phyloP scores from a whole-genome alignment of 768 basidiomycete species.

The Trametes villosa region DNA sequence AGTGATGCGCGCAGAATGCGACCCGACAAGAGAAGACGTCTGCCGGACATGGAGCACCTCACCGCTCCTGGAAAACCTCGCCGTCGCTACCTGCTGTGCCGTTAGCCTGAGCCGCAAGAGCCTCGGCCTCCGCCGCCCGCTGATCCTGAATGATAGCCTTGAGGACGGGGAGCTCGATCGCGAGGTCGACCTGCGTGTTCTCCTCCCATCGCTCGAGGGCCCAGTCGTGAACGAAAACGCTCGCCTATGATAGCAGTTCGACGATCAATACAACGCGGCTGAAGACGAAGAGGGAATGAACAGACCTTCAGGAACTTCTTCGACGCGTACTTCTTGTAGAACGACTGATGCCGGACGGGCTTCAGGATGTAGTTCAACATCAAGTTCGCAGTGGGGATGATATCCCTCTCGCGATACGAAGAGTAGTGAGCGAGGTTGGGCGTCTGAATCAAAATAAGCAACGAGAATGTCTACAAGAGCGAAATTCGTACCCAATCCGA shows the following conservation, averaged over 20 bases:
- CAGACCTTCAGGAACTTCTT: slow-evolving; percentile 84
- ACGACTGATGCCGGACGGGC: slow-evolving; percentile 70
- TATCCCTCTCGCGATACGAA: slow-evolving; percentile 76
- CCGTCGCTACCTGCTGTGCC: slow-evolving; percentile 4
- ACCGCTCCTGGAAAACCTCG: slow-evolving; percentile 14
- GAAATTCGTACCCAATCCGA: slow-evolving; percentile 82
- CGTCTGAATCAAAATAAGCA: slow-evolving; percentile 51
- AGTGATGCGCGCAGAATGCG: not conserved
- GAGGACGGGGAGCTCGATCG: slow-evolving; percentile 59
- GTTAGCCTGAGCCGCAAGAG: slow-evolving; percentile 16
- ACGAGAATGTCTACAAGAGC: not conserved
- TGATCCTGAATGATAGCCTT: slow-evolving; percentile 57
- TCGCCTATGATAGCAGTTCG: slow-evolving; percentile 55
- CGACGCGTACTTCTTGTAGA: slow-evolving; percentile 88
- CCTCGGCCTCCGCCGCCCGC: slow-evolving; percentile 23
- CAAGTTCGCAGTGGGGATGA: slow-evolving; percentile 80
- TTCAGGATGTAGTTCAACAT: slow-evolving; percentile 89
- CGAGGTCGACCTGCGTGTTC: slow-evolving; percentile 58
- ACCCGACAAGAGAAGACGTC: not conserved
- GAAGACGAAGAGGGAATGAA: not conserved
- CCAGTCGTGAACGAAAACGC: slow-evolving; percentile 85
- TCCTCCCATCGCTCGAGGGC: slow-evolving; percentile 77
- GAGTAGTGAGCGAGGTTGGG: slow-evolving; percentile 88
- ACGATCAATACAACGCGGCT: not conserved
- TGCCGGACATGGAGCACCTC: not conserved